Conservation (phyloP, 768 basidiomycete genomes). For the Crucibulum laeve region DNA sequence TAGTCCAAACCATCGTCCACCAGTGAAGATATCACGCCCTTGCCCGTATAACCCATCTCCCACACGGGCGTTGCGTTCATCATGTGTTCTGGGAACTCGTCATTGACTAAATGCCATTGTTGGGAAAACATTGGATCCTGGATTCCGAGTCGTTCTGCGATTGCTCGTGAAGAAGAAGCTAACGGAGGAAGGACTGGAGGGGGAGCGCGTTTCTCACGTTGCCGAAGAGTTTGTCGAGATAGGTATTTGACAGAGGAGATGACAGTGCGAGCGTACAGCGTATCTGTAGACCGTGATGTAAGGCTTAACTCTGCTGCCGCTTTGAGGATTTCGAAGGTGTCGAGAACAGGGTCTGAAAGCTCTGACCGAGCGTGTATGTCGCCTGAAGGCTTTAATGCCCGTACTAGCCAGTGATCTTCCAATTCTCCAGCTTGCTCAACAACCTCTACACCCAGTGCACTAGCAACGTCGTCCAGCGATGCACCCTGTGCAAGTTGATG, state of each 20-base stretch:
- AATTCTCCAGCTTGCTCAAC: constrained; percentile 89
- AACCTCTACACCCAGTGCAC: constrained; percentile 70
- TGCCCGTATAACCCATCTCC: constrained; percentile 87
- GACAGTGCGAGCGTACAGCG: constrained; percentile 35
- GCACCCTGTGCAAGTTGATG: constrained; percentile 35
- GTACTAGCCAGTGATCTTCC: constrained; percentile 77
- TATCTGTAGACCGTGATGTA: constrained; percentile 37
- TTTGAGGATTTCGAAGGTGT: constrained; percentile 42
- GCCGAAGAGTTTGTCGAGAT: constrained; percentile 59
- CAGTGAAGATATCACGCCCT: constrained; percentile 81
- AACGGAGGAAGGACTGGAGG: constrained; percentile 45
- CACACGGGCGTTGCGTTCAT: constrained; percentile 95
- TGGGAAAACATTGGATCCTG: constrained; percentile 75
- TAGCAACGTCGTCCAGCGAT: constrained; percentile 56
- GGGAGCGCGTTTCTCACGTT: constrained; percentile 71
- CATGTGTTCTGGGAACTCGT: constrained; percentile 71
- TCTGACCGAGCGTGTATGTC: constrained; percentile 26
- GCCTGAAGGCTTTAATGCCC: constrained; percentile 37
- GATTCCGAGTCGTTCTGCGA: constrained; percentile 63
- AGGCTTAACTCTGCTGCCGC: constrained; percentile 24
- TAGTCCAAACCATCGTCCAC: constrained; percentile 97
- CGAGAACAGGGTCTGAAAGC: constrained; percentile 42
- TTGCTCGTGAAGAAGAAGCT: constrained; percentile 33
- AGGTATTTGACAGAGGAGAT: constrained; percentile 58
- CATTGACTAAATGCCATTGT: constrained; percentile 97